Base-by-base conservation (phyloP, 176 grass and related monocot genomes). In the Tillandsia fasciculata region DNA sequence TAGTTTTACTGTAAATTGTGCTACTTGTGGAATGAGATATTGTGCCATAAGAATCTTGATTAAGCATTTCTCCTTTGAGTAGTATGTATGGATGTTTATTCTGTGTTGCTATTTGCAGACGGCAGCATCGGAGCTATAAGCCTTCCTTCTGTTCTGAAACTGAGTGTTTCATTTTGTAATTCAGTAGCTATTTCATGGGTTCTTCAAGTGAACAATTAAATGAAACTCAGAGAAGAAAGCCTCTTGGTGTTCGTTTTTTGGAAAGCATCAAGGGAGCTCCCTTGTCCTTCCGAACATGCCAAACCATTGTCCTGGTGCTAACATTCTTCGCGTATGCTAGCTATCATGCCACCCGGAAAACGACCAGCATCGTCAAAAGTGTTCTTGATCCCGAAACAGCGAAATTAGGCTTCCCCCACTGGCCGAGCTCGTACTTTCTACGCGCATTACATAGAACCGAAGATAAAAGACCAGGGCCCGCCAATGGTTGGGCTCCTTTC, bases 301-400 rank as follows among this genome's bases (percentile, higher is more conserved):
- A 88, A 73, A 77, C 71, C 50, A 78, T 89, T 70, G 90, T 93
- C 12, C 70, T 93, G 69, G 26, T 76, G 11, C 22, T 83, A 23
- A 93, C 90, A 0, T 93, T 93, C 67, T 63, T 93, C 11, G 82
- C 86, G 17, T 93, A 93, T 18, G 86, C 86, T 51, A 89, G 86
- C 64, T 93, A 93, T 26, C 90, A 93, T 81, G 90, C 90, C 56
- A 86, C 90, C 48, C 79, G 90, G 72, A 93, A 93, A 65, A 89
- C 90, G 4, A 89, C 90, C 58, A 93, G 86, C 68, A 86, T 93
- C 64, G 86, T 93, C 50, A 93, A 93, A 72, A 83, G 83, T 76
- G 90, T 93, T 71, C 90, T 93, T 56, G 90, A 93, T 76, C 90
- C 90, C n/a, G 76, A 93, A 70, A 86, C 63, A 64, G 10, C 76